These are phyloP conservation scores for Eucalyptus leucophloia DNA, from an alignment of 345 rosid species.

Conservation along the genomic window DNA sequence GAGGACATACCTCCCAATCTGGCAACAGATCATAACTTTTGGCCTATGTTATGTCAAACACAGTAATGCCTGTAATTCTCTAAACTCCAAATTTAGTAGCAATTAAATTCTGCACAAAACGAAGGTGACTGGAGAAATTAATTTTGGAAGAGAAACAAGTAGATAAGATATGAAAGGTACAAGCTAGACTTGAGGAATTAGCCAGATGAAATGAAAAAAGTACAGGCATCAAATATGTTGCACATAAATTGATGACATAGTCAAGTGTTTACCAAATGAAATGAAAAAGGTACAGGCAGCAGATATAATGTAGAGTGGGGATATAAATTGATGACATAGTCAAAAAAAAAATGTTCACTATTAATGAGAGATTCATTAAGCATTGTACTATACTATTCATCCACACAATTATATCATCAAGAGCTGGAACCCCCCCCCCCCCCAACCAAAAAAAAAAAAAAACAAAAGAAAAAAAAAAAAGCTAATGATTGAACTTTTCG, in stretches of 20 bases:
- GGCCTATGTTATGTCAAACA: slow-evolving; percentile 52
- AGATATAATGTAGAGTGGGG: too few relatives aligned
- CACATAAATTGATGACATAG: neutral
- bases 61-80: slow-evolving; percentile 54
- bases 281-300: too few relatives aligned
- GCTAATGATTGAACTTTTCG: neutral
- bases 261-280: too few relatives aligned
- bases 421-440: neutral
- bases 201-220: neutral
- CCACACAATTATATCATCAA: neutral
- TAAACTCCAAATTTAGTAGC: slow-evolving; percentile 79
- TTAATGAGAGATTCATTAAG: neutral
- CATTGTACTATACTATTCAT: neutral
- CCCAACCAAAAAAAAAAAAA: too few relatives aligned
- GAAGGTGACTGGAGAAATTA: neutral
- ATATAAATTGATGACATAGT: neutral
- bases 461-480: too few relatives aligned
- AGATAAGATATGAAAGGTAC: neutral
- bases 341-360: neutral
- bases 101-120: slow-evolving; percentile 52
- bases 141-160: neutral
- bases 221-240: neutral
- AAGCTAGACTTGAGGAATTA: neutral
- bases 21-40: slow-evolving; percentile 50
- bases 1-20: slow-evolving; percentile 67